Conservation (phyloP, 257 asterid genomes). For the Forsythia suspensa region DNA sequence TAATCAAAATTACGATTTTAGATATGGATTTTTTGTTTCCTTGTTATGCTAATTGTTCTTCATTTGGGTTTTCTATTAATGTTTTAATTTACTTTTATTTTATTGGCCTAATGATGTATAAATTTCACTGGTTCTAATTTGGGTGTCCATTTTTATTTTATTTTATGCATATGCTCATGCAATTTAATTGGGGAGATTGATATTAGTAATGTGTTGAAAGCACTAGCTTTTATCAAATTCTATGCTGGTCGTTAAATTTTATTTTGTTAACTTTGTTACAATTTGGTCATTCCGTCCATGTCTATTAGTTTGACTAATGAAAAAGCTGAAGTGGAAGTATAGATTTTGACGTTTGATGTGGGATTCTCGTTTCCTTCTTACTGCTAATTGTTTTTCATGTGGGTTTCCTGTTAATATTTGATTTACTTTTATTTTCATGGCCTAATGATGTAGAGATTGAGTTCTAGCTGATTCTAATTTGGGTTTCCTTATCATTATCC, state of each 20-base stretch:
- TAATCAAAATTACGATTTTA: not conserved
- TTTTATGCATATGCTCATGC: not conserved
- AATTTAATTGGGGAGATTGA: not conserved
- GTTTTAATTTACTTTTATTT: not conserved
- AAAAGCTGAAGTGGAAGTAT: not conserved
- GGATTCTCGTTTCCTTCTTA: not conserved
- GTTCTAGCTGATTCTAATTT: not conserved
- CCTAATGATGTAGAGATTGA: not conserved
- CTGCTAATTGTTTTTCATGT: not conserved
- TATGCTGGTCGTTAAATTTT: not conserved
- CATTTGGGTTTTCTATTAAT: not conserved
- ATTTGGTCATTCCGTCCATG: not conserved
- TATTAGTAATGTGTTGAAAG: not conserved
- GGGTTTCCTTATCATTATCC: not conserved
- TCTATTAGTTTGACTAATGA: not conserved
- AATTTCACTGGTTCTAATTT: not conserved
- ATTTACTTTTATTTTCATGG: not conserved
- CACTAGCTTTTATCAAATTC: not conserved
- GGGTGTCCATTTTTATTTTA: not conserved
- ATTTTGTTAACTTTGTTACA: not conserved
- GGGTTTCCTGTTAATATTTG: not conserved
- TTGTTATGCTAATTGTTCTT: not conserved
- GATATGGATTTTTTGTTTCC: not conserved
- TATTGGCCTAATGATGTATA: not conserved
- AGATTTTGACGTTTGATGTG: not conserved